Conservation (phyloP, 2,329 filamentous ascomycete genomes). For the Claviceps sp. region DNA sequence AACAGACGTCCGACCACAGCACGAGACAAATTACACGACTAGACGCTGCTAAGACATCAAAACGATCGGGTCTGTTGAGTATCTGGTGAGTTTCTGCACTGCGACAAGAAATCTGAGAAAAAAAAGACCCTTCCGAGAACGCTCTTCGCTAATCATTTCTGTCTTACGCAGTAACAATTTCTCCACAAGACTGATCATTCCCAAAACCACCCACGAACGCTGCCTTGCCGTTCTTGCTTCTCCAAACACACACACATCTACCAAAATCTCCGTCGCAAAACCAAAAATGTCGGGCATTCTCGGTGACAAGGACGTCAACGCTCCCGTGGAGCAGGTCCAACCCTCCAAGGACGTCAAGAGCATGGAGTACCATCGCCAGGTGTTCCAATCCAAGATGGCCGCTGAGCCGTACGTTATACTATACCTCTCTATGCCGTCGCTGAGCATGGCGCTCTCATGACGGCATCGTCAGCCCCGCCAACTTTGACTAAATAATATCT, state of each 20-base stretch:
- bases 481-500: background rate
- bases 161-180: background rate
- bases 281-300: slow-evolving; percentile 46
- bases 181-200: background rate
- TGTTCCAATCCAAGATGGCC: slow-evolving; percentile 59
- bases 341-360: slow-evolving; percentile 41
- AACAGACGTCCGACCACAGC: too few species aligned
- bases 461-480: background rate
- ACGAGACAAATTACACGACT: background rate
- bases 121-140: background rate
- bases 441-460: background rate
- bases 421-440: too few species aligned
- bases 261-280: background rate
- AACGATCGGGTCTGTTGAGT: background rate
- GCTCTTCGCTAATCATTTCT: background rate
- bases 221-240: background rate
- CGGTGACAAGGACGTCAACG: slow-evolving; percentile 53
- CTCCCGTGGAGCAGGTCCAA: slow-evolving; percentile 23
- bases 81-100: background rate
- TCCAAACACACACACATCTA: background rate
- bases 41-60: background rate
- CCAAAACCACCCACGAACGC: background rate
- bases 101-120: background rate
- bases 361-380: slow-evolving; percentile 68
- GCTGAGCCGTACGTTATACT: slow-evolving; percentile 44